Base-by-base conservation (phyloP, 1,139 yeast genomes). In the Entelexis paramagnoliae region DNA sequence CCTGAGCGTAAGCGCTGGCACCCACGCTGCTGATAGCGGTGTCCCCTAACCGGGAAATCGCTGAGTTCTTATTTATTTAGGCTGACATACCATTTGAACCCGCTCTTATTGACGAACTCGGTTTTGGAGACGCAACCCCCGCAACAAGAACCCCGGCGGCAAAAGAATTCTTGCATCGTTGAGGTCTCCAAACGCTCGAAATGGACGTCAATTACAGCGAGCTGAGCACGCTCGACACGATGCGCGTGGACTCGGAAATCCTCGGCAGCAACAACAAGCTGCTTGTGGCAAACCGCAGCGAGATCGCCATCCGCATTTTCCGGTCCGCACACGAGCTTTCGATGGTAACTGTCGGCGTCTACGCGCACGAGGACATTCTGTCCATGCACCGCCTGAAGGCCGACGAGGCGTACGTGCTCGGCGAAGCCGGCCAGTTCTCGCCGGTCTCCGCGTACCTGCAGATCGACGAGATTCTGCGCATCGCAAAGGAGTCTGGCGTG, bases 401-500 rank as follows among this genome's bases (percentile, higher is more conserved):
- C 13, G 95, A 86, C 66, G 95, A 86, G 70, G 85, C 93, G 36
- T 91, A 91, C 64, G 93, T 81, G 56, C 86, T 93, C 66, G 98
- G 98, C 51, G 78, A 78, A 59, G 80, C 81, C 63, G 96, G 96
- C 58, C 84, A 91, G 70, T 91, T 64, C 68, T 79, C 96, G 3
- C 98, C 99, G 0, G 98, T 91, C 46, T 95, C 87, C 65, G 97
- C 98, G 10, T 91, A 91, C 67, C 75, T 91, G 64, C 96, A 89
- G 66, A 87, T 88, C 63, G 98, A 91, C 68, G 97, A 91, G 72
- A 91, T 91, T 62, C 83, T 91, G 70, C 75, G 75, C 60, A 91
- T 91, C 63, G 98, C 98, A 53, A 81, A 81, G 68, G 77, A 78
- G 58, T 96, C 89, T 69, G 74, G 77, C 35, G 99, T 89, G 52